A percentile compares a stretch with the other conserved stretches of the same genome.
Evolutionary conservation across 2,329 filamentous ascomycete species (phyloP).

Genomic region (Beauveria australis): DNA sequence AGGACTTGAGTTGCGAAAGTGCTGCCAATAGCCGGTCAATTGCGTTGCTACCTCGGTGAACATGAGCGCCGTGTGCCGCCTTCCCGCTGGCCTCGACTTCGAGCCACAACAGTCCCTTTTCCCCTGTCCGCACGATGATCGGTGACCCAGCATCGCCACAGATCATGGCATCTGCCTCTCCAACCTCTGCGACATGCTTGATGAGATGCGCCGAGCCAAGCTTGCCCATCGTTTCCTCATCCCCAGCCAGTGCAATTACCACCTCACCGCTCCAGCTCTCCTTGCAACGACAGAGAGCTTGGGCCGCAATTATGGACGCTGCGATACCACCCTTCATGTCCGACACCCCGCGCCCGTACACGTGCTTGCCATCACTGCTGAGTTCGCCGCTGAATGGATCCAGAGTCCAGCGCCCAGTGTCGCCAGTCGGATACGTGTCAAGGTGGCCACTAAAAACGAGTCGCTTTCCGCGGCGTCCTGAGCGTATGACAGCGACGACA

Average conservation of each 20-base stretch:
- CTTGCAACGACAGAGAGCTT: slow-evolving; percentile 1
- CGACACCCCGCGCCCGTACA: slow-evolving; percentile 12
- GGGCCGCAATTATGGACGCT: slow-evolving; percentile 10
- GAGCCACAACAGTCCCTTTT: slow-evolving; percentile 14
- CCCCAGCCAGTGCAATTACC: slow-evolving; percentile 11
- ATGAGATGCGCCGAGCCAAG: slow-evolving; percentile 11
- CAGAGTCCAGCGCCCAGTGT: slow-evolving; percentile 4
- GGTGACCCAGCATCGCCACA: slow-evolving; percentile 13
- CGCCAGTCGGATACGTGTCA: slow-evolving; percentile 12
- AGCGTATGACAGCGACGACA: slow-evolving; percentile 9
- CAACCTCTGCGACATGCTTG: slow-evolving; percentile 2
- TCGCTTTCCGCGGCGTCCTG: slow-evolving; percentile 3
- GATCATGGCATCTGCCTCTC: slow-evolving; percentile 11
- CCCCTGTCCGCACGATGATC: slow-evolving; percentile 9
- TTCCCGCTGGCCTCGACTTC: slow-evolving; percentile 9
- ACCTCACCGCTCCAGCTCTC: slow-evolving; percentile 10
- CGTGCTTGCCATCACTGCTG: slow-evolving; percentile 9
- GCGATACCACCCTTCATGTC: slow-evolving; percentile 14
- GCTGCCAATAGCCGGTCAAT: slow-evolving; percentile 11
- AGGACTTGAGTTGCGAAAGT: not conserved
- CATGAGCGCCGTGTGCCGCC: slow-evolving; percentile 13
- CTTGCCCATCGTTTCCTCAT: slow-evolving; percentile 13
- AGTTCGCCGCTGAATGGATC: slow-evolving; percentile 7
- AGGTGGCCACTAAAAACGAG: slow-evolving; percentile 13
- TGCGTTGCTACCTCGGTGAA: slow-evolving; percentile 10